Evolutionary conservation across 176 grass and related monocot genomes (phyloP), one percentile per base, ranked within the genome.

Genomic region (Oryza glaberrima): DNA sequence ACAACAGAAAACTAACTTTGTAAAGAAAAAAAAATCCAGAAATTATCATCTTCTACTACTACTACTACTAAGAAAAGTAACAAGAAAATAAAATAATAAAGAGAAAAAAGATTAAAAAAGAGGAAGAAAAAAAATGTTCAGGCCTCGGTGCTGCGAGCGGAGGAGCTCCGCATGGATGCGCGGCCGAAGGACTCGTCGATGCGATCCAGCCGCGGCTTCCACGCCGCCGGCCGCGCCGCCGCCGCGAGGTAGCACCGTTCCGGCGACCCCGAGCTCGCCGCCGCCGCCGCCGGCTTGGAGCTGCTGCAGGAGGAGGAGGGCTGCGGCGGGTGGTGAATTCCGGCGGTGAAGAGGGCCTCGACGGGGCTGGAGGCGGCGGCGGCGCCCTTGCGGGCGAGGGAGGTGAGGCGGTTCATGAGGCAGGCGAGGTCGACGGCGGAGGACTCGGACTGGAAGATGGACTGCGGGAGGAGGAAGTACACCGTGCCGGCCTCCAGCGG

Each of bases 401-500:
- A 75, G 46, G 91, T 91, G 51, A 99, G 87, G 46, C 93, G 93
- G 88, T 88, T 99, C 90, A 96, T 88, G 80, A 96, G 90, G 72
- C 88, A 88, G 58, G 94, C 96, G 60, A 94, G 92, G 90, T 99
- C 96, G 15, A 96, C 76, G 70, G 94, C 86, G 72, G 93, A 95
- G 19, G 93, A 82, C 75, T 99, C 91, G n/a, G 90, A 67, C 77
- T 96, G 91, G 88, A 94, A 93, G 60, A 92, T 65, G 44, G 87
- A 66, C 9, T 92, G 90, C 51, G 96, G 96, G 67, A 99, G 90
- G 15, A 99, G 83, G 91, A 92, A 99, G 86, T 99, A 99, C 67
- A 96, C 71, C 54, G 88, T 89, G 65, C 96, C 96, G 1, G 96
- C 86, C 74, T 92, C 80, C 16, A 99, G 96, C 25, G 41, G 52